Evolutionary conservation across 768 basidiomycete species (phyloP), one percentile per base, ranked within the genome.

Genomic region (Hypholoma sublateritium): DNA sequence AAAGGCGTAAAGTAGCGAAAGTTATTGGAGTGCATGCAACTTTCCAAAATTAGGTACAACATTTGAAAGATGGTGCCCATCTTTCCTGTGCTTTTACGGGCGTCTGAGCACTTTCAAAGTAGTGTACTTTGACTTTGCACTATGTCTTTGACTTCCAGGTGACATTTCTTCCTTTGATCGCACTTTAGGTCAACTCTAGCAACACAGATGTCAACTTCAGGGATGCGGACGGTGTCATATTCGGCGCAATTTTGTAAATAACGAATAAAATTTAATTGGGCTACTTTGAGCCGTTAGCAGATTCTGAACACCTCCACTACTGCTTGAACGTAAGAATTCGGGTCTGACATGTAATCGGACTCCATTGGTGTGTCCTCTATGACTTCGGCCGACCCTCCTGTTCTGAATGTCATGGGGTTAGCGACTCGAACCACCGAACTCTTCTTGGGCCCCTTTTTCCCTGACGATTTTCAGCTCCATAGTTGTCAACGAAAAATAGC

Each of bases 401-500:
- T 47, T 28, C 41, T 49, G 7, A 35, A 43, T 4, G 9, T 13
- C 4, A 14, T 16, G 44, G 21, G 45, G 48, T 34, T 47, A 24
- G 32, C 35, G 17, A 37, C 24, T 16, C 21, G 17, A 5, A 32
- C 54, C 22, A 55, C 28, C 22, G 22, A 16, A 24, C n/a, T 37
- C 34, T 6, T 28, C 14, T 12, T 46, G 6, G 8, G 8, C 7
- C 7, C 35, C 14, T 14, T 14, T 36, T 7, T 36, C 14, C 19
- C 17, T 36, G 50, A n/a, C 5, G 5, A 17, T 11, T 25, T 52
- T 48, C 47, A 28, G 62, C 60, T 7, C 55, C 65, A 28, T 63
- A 66, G 22, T 60, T 64, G 47, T 66, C 51, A 19, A 37, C 1
- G 56, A 62, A 14, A 62, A 64, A 21, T 54, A 42, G 3, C 48